phyloP scores from a whole-genome alignment of 225 moss, liverwort and hornwort species.

The Anthoceros angustus region DNA sequence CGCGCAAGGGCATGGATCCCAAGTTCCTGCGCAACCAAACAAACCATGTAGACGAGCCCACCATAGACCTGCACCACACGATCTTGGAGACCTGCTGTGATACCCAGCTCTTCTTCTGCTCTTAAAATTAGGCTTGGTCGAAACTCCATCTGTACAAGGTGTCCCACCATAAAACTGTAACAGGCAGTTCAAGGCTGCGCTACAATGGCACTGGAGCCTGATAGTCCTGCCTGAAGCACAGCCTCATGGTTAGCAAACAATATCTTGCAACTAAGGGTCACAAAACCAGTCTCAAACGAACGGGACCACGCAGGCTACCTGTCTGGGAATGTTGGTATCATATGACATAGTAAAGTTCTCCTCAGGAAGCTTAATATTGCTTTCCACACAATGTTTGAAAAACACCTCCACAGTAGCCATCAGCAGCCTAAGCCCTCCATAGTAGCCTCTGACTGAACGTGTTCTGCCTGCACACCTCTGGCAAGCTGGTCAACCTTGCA shows the following conservation, averaged over 20 bases:
- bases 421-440: conserved; percentile 83
- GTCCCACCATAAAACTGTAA: conserved; percentile 51
- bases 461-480: conserved; percentile 25
- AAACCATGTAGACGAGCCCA: conserved; percentile 88
- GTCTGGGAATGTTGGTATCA: conserved; percentile 84
- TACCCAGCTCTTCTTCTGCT: conserved; percentile 89
- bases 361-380: conserved; percentile 37
- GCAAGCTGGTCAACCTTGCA: not conserved
- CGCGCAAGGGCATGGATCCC: conserved; percentile 88
- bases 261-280: conserved; percentile 3
- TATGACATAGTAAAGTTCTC: conserved; percentile 75
- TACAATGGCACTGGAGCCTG: conserved; percentile 96
- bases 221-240: conserved; percentile 55
- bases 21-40: conserved; percentile 86
- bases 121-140: conserved; percentile 66
- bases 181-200: conserved; percentile 75
- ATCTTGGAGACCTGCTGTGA: conserved; percentile 95
- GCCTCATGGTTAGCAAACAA: not conserved
- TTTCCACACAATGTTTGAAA: conserved; percentile 43
- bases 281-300: not conserved
- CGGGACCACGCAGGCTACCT: conserved; percentile 27
- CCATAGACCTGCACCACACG: conserved; percentile 94
- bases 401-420: conserved; percentile 84
- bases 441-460: conserved; percentile 69
- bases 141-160: conserved; percentile 48